Conservation (phyloP, 768 basidiomycete genomes). For the Naematelia encephala region DNA sequence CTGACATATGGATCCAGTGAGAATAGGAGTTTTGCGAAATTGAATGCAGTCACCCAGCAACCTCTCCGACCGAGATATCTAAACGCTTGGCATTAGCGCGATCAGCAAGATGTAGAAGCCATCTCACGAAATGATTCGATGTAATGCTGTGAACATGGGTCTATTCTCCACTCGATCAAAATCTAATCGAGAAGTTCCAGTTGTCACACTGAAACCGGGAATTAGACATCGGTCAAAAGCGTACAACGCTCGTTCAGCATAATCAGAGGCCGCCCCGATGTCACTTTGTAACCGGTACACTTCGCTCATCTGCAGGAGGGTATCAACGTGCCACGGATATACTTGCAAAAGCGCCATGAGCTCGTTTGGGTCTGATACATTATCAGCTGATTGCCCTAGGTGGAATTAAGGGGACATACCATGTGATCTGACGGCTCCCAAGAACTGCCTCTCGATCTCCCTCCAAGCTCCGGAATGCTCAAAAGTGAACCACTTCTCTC, state of each 20-base stretch:
- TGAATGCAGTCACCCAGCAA: conserved; percentile 82
- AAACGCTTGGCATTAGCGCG: conserved; percentile 3
- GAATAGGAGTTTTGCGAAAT: conserved; percentile 80
- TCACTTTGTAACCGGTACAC: conserved; percentile 79
- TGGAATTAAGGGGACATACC: conserved; percentile 54
- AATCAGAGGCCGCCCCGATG: conserved; percentile 77
- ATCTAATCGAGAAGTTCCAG: conserved; percentile 75
- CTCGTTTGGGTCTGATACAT: conserved; percentile 48
- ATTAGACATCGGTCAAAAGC: conserved; percentile 87
- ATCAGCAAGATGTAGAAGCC: conserved; percentile 3
- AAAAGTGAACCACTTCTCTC: conserved; percentile 84
- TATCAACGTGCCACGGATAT: conserved; percentile 89
- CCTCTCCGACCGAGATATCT: conserved; percentile 87
- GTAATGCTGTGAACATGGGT: conserved; percentile 83
- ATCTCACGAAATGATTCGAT: conserved; percentile 73
- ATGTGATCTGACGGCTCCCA: conserved; percentile 74
- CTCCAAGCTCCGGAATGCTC: conserved; percentile 83
- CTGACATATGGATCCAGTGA: conserved; percentile 66
- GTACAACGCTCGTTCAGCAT: conserved; percentile 87
- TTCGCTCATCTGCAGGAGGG: conserved; percentile 78
- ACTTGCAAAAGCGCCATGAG: conserved; percentile 72
- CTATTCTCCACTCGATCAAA: conserved; percentile 86
- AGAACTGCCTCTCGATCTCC: conserved; percentile 73
- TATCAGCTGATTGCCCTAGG: conserved; percentile 4
- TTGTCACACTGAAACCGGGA: conserved; percentile 79